phyloP scores from a whole-genome alignment of 331 rosid species.

The Quercus lobata region DNA sequence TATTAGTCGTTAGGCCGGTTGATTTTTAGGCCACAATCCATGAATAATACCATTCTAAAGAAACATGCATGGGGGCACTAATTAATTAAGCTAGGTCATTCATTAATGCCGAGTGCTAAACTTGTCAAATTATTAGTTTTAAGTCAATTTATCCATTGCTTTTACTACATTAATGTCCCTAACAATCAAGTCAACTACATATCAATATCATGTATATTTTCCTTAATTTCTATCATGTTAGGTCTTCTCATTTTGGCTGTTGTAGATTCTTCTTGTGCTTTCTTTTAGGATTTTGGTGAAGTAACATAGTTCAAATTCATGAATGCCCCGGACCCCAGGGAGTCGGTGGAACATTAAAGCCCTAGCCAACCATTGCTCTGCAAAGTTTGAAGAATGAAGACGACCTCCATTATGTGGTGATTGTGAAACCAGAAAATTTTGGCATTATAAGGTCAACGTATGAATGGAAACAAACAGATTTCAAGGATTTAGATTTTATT shows the following conservation, averaged over 20 bases:
- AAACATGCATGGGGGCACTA: neutral
- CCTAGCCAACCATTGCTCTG: slow-evolving; percentile 1
- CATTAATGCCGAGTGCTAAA: neutral
- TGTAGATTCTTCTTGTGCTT: neutral
- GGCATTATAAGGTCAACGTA: slow-evolving; percentile 28
- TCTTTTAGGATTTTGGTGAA: neutral
- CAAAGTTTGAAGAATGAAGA: slow-evolving; percentile 8
- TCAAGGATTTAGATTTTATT: slow-evolving; percentile 70
- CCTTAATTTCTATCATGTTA: neutral
- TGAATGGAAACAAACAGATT: slow-evolving; percentile 32
- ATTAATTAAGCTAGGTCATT: neutral
- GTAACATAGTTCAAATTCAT: neutral
- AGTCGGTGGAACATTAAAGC: slow-evolving; percentile 19
- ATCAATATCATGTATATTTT: neutral
- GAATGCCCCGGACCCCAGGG: slow-evolving; percentile 19
- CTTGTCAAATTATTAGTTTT: neutral
- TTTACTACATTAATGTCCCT: neutral
- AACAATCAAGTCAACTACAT: neutral
- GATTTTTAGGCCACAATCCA: neutral
- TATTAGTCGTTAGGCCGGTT: slow-evolving; percentile 53
- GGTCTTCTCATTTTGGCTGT: neutral
- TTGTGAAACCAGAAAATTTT: slow-evolving; percentile 33
- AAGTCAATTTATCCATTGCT: neutral
- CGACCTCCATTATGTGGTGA: slow-evolving; percentile 23
- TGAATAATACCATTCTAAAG: neutral